Evolutionary conservation across 2,329 filamentous ascomycete species (phyloP).

Genomic region (Pochonia chlamydosporia): DNA sequence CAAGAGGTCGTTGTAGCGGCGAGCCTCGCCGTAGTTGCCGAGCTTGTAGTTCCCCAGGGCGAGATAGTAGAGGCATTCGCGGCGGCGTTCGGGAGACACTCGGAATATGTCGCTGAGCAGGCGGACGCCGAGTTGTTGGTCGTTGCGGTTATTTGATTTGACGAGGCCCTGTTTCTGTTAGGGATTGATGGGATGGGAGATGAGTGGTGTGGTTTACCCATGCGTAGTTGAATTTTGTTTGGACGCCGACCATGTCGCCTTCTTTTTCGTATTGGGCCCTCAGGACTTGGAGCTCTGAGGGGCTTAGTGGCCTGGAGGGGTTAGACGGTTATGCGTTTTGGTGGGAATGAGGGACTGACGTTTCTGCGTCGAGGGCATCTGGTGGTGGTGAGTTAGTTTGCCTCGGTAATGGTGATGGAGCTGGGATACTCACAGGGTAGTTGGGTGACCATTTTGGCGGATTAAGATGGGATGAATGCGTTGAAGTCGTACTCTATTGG

Average conservation of each 20-base stretch:
- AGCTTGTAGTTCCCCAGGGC: constrained; percentile 97
- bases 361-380: constrained; percentile 98
- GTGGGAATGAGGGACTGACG: constrained; percentile 43
- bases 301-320: constrained; percentile 72
- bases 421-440: constrained; percentile 39
- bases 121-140: constrained; percentile 92
- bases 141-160: constrained; percentile 76
- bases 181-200: not conserved
- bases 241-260: constrained; percentile 90
- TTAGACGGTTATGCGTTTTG: not conserved
- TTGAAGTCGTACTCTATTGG: no score
- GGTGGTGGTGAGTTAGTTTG: constrained; percentile 2
- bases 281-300: constrained; percentile 86
- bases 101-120: constrained; percentile 96
- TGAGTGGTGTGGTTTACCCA: constrained; percentile 57
- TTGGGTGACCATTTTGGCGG: constrained; percentile 38
- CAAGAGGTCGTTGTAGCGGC: constrained; percentile 89
- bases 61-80: constrained; percentile 97
- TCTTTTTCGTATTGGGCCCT: constrained; percentile 96
- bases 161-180: constrained; percentile 88
- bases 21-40: constrained; percentile 91
- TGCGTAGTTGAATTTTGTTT: constrained; percentile 99
- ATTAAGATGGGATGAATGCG: not conserved
- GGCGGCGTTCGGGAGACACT: constrained; percentile 81
- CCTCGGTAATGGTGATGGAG: not conserved